Conservation (phyloP, 148 eudicot species). For the Diospyros kaki region DNA sequence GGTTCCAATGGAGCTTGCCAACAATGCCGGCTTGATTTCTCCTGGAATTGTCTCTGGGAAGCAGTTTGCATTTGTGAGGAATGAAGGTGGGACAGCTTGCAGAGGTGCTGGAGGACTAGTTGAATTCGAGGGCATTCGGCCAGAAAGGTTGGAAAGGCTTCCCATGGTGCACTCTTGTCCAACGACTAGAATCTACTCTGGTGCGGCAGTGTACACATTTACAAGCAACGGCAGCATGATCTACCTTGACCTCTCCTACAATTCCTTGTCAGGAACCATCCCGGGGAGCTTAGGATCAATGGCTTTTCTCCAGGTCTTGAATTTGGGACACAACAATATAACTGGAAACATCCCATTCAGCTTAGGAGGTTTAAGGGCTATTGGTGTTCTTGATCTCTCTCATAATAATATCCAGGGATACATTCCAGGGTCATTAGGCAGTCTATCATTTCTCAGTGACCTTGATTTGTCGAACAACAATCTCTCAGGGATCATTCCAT, state of each 20-base stretch:
- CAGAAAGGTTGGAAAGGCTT: slow-evolving; percentile 29
- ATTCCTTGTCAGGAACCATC: slow-evolving; percentile 35
- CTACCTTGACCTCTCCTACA: slow-evolving; percentile 53
- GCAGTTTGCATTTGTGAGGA: slow-evolving; percentile 48
- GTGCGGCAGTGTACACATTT: slow-evolving; percentile 42
- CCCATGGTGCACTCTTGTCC: slow-evolving; percentile 49
- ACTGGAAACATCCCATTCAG: slow-evolving; percentile 39
- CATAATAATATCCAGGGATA: slow-evolving; percentile 39
- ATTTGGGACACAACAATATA: slow-evolving; percentile 47
- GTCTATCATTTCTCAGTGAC: slow-evolving; percentile 43
- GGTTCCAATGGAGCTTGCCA: slow-evolving; percentile 35
- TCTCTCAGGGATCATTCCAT: slow-evolving; percentile 40
- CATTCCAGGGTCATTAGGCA: slow-evolving; percentile 49
- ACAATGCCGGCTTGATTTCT: slow-evolving; percentile 34
- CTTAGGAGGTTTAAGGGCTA: slow-evolving; percentile 38
- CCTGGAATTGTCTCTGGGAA: slow-evolving; percentile 52
- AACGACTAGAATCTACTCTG: slow-evolving; percentile 41
- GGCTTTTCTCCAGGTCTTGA: slow-evolving; percentile 38
- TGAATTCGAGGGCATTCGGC: slow-evolving; percentile 43
- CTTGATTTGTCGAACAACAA: slow-evolving; percentile 55
- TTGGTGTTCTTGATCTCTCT: slow-evolving; percentile 48
- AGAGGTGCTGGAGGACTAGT: slow-evolving; percentile 54
- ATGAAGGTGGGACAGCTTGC: slow-evolving; percentile 56
- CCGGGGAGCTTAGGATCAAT: slow-evolving; percentile 43
- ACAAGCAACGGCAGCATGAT: slow-evolving; percentile 47